These are phyloP conservation scores for Fusarium anthophilum DNA, from an alignment of 2,329 filamentous ascomycete species.

Conservation along the genomic window DNA sequence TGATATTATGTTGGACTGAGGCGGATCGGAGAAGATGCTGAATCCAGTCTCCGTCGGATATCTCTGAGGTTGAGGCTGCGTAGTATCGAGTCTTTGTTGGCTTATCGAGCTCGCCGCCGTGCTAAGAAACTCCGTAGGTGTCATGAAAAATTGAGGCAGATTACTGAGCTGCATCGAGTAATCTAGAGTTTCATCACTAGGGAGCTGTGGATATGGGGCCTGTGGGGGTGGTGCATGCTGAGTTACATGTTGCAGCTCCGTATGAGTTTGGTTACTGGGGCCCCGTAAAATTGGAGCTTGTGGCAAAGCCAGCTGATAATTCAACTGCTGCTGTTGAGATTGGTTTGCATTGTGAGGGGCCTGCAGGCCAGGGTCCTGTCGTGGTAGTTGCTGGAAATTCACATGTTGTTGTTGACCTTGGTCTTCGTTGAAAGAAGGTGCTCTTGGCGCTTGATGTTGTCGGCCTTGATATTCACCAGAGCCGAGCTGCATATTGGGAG, in stretches of 20 bases:
- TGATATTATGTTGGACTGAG: background rate
- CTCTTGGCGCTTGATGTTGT: too few species aligned
- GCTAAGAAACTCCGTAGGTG: background rate
- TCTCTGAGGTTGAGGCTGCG: background rate
- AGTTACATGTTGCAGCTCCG: background rate
- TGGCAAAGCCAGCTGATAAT: background rate
- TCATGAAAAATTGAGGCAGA: background rate
- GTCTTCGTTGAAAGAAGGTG: too few species aligned
- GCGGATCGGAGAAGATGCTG: accelerated
- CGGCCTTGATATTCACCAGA: background rate
- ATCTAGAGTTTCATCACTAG: accelerated
- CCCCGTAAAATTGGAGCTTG: background rate
- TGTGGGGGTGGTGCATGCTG: background rate
- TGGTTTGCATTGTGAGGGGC: background rate
- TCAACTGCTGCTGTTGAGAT: background rate
- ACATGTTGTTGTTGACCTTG: too few species aligned
- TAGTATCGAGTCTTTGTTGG: background rate
- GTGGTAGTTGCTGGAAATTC: background rate
- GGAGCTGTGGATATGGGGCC: background rate
- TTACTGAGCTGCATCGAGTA: too few species aligned
- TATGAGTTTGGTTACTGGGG: too few species aligned
- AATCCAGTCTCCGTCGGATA: background rate
- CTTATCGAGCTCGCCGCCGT: background rate
- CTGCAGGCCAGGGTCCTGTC: accelerated
- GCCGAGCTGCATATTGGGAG: background rate